phyloP scores from a whole-genome alignment of 371 early-diverging fungal genomes.

The Sporodiniella umbellata region DNA sequence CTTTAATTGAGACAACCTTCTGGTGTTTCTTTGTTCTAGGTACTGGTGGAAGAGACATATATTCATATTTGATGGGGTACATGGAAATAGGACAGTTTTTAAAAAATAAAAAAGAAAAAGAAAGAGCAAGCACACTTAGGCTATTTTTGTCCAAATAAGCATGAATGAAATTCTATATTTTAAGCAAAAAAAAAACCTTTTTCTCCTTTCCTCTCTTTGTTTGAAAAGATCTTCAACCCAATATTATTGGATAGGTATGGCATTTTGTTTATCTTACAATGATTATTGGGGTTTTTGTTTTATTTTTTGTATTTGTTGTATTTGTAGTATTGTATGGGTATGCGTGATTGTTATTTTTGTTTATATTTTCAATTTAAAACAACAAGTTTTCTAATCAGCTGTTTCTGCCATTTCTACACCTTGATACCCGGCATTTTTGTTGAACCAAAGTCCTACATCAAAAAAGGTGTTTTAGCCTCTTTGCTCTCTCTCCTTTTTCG shows the following conservation, averaged over 20 bases:
- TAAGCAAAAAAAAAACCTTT: conserved; percentile 2
- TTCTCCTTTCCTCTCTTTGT: neutral
- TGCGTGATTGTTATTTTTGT: no score
- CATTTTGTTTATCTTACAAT: neutral
- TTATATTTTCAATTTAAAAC: neutral
- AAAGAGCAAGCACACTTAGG: neutral
- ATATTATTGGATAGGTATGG: conserved; percentile 6
- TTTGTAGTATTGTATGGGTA: no score
- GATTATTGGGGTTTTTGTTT: no score
- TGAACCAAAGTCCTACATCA: conserved; percentile 17
- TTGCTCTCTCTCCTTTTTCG: conserved; percentile 1
- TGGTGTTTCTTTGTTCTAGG: conserved; percentile 7
- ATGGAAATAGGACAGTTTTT: neutral
- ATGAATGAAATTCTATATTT: neutral
- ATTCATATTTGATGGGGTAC: conserved; percentile 6
- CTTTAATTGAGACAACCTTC: neutral
- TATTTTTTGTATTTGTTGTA: no score
- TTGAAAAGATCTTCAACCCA: conserved; percentile 5
- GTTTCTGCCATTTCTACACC: conserved; percentile 43
- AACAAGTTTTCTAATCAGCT: conserved; percentile 4
- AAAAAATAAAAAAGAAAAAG: neutral
- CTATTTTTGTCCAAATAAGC: neutral
- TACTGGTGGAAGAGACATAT: conserved; percentile 11
- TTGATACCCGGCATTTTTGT: conserved; percentile 31
- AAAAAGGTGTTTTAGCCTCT: neutral